Percentiles rank a stretch among this genome's conserved stretches.
These are phyloP conservation scores for Penicillium vulpinum DNA, from an alignment of 2,329 filamentous ascomycete genomes.

Conservation along the genomic window DNA sequence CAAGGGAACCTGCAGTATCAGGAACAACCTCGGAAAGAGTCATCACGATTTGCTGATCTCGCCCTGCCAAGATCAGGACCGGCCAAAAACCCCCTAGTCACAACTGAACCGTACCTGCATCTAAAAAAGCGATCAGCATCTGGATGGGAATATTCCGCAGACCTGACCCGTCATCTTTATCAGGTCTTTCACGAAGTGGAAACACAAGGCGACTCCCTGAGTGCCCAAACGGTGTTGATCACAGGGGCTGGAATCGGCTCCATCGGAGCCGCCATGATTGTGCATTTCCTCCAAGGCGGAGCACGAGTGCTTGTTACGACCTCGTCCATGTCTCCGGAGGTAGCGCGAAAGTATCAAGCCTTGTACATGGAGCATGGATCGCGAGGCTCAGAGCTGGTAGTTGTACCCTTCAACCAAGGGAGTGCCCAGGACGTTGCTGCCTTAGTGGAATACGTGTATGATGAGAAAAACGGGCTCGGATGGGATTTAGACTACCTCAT, in stretches of 20 bases:
- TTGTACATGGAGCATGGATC: slow-evolving; percentile 96
- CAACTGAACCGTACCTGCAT: slow-evolving; percentile 71
- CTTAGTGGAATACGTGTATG: slow-evolving; percentile 92
- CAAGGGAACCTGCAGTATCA: slow-evolving; percentile 70
- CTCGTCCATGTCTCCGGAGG: slow-evolving; percentile 93
- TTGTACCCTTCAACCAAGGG: slow-evolving; percentile 98
- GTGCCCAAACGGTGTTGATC: slow-evolving; percentile 95
- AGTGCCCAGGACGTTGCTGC: slow-evolving; percentile 97
- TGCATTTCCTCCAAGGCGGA: slow-evolving; percentile 92
- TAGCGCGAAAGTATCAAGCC: slow-evolving; percentile 97
- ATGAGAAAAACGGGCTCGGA: slow-evolving; percentile 89
- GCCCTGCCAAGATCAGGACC: slow-evolving; percentile 87
- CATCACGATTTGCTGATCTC: slow-evolving; percentile 54
- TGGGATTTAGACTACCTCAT: slow-evolving; percentile 98
- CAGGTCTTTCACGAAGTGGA: slow-evolving; percentile 89
- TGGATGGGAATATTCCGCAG: slow-evolving; percentile 99
- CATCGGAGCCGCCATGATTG: slow-evolving; percentile 93
- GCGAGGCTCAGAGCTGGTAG: slow-evolving; percentile 91
- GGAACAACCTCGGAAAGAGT: slow-evolving; percentile 55
- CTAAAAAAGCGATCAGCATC: slow-evolving; percentile 94
- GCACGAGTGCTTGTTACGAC: slow-evolving; percentile 98
- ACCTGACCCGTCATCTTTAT: slow-evolving; percentile 87
- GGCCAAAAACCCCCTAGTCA: slow-evolving; percentile 55
- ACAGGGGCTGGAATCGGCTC: slow-evolving; percentile 96
- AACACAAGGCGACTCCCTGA: slow-evolving; percentile 81